phyloP scores from a whole-genome alignment of 257 asterid species.

The Nicotiana knightiana region DNA sequence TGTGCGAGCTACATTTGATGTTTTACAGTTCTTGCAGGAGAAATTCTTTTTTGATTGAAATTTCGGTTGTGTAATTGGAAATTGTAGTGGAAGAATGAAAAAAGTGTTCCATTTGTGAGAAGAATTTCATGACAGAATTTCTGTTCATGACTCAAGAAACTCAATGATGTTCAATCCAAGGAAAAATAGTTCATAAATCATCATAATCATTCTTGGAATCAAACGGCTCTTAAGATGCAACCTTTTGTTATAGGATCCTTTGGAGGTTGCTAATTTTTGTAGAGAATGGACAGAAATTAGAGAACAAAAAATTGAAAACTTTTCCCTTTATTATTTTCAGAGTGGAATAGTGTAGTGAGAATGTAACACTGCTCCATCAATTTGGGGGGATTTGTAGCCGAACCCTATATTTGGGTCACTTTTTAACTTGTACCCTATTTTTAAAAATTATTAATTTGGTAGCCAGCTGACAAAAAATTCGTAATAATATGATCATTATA shows the following conservation, averaged over 20 bases:
- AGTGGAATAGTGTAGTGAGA: too few relatives aligned
- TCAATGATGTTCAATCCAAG: neutral
- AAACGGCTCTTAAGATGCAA: neutral
- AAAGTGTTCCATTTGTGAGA: neutral
- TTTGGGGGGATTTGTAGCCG: too few relatives aligned
- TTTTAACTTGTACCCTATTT: too few relatives aligned
- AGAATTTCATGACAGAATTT: neutral
- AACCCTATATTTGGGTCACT: too few relatives aligned
- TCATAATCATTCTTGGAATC: neutral
- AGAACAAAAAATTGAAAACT: too few relatives aligned
- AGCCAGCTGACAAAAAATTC: too few relatives aligned
- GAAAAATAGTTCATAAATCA: neutral
- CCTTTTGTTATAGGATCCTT: neutral
- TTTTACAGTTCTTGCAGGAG: neutral
- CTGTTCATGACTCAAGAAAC: neutral
- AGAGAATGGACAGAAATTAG: too few relatives aligned
- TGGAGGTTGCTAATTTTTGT: too few relatives aligned
- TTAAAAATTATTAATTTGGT: too few relatives aligned
- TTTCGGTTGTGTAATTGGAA: conserved; percentile 6
- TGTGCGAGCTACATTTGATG: neutral
- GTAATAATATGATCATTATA: too few relatives aligned
- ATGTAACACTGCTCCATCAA: too few relatives aligned
- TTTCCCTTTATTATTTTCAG: too few relatives aligned
- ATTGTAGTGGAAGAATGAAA: neutral
- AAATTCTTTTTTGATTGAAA: neutral